phyloP scores from a whole-genome alignment of 2,329 filamentous ascomycete genomes.

The Sporothrix variecibatus region DNA sequence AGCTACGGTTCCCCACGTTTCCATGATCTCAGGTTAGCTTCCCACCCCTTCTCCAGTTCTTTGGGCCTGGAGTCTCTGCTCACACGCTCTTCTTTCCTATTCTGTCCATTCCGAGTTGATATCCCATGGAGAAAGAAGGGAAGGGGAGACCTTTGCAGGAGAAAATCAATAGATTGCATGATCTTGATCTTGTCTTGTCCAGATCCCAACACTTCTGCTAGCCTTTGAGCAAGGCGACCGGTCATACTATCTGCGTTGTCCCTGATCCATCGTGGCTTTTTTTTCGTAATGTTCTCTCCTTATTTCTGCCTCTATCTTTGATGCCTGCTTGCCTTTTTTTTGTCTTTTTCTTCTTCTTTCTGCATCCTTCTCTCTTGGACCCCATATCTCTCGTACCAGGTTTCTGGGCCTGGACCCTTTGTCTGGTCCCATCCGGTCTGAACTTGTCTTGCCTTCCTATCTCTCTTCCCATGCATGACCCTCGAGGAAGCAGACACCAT shows the following conservation, averaged over 20 bases:
- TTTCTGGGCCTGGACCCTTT: not conserved
- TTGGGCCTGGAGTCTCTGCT: not conserved
- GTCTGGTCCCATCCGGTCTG: not conserved
- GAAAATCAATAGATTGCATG: not conserved
- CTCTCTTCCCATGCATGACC: not conserved
- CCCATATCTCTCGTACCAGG: not conserved
- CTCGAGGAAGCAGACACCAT: not conserved
- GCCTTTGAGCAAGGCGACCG: too few species aligned
- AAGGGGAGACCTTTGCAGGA: too few species aligned
- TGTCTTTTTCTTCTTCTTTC: not conserved
- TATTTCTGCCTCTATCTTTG: not conserved
- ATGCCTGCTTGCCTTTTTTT: not conserved
- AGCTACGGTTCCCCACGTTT: constrained; percentile 17
- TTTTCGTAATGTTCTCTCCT: not conserved
- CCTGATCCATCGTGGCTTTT: not conserved
- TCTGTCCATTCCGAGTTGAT: not conserved
- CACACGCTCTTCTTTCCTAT: not conserved
- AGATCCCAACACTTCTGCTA: constrained; percentile 4
- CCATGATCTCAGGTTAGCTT: constrained; percentile 18
- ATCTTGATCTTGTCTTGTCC: not conserved
- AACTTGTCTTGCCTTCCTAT: not conserved
- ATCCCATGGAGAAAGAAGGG: not conserved
- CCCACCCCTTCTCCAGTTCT: not conserved
- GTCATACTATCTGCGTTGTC: not conserved
- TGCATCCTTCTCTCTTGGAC: not conserved